Base-by-base conservation (phyloP, 75 land plant genomes). In the Cryptomeria japonica region DNA sequence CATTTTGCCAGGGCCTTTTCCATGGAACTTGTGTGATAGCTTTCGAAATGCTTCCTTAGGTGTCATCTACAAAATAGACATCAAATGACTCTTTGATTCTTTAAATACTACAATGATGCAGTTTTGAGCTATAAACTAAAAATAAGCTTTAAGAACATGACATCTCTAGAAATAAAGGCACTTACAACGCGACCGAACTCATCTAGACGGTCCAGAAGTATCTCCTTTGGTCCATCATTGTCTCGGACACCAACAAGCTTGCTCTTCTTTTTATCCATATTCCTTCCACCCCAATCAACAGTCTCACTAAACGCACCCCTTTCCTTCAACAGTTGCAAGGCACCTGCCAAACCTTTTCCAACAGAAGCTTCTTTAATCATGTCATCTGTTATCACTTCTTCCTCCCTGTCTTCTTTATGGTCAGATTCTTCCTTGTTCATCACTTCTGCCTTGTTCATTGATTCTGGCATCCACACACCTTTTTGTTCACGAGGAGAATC, bases 231-330 rank as follows among this genome's bases (percentile, higher is more conserved):
- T 3, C 90, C 93, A 80, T 95, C 92, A 46, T 90, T 89, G 75
- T 97, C 97, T 84, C 87, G n/a, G 32, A 98, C 89, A n/a, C 99
- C 99, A 83, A 97, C 93, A 85, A 98, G 99, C 85, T 98, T 98
- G 87, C 99, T 98, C 87, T 94, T 96, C 87, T 97, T 98, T 93
- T 97, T 98, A 90, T 98, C 99, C 99, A 96, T 98, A 84, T 95
- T 98, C 85, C 99, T 89, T 22, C 99, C 99, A 91, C 99, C 99
- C 97, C 95, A 98, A 72, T 97, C 99, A 82, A 97, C 92, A 38
- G 89, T 90, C 89, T 98, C 99, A 85, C 96, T 98, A 31, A 98
- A 91, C 55, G 96, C 84, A 31, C 99, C 99, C 58, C 99, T 91
- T 39, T 98, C 97, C 87, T 98, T 92, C 51, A 97, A 91, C 46